phyloP scores from a whole-genome alignment of 768 basidiomycete species.

The Termitomyces sp. region DNA sequence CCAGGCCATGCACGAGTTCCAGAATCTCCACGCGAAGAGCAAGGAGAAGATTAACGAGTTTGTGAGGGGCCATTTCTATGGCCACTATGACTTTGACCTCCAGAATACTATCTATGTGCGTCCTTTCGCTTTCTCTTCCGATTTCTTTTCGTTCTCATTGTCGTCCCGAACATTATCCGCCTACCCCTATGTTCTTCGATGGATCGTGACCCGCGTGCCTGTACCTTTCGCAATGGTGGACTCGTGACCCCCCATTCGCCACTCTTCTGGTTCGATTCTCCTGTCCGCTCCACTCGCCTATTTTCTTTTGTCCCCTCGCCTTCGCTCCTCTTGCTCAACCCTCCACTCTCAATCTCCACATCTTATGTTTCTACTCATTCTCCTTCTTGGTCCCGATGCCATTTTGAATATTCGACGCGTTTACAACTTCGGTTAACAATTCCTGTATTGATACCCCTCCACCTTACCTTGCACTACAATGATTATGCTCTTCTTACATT shows the following conservation, averaged over 20 bases:
- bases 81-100: slow-evolving; percentile 94
- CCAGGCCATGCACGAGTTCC: slow-evolving; percentile 99
- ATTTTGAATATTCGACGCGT: not conserved
- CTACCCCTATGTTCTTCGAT: not conserved
- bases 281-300: not conserved
- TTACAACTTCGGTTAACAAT: not conserved
- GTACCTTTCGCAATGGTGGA: not conserved
- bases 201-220: not conserved
- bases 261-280: not conserved
- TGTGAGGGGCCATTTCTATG: slow-evolving; percentile 96
- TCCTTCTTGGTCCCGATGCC: not conserved
- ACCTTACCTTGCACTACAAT: not conserved
- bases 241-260: not conserved
- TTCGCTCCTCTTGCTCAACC: too few relatives aligned
- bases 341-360: too few relatives aligned
- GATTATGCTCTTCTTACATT: not conserved
- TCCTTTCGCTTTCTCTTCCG: slow-evolving; percentile 4
- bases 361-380: not conserved
- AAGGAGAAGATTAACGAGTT: slow-evolving; percentile 99
- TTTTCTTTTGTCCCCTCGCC: not conserved
- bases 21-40: slow-evolving; percentile 86
- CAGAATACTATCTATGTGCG: slow-evolving; percentile 85
- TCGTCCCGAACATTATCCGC: not conserved
- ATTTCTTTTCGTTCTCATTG: not conserved
- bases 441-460: too few relatives aligned